These are phyloP conservation scores for Leccinum broughii DNA, from an alignment of 768 basidiomycete species.

Conservation along the genomic window DNA sequence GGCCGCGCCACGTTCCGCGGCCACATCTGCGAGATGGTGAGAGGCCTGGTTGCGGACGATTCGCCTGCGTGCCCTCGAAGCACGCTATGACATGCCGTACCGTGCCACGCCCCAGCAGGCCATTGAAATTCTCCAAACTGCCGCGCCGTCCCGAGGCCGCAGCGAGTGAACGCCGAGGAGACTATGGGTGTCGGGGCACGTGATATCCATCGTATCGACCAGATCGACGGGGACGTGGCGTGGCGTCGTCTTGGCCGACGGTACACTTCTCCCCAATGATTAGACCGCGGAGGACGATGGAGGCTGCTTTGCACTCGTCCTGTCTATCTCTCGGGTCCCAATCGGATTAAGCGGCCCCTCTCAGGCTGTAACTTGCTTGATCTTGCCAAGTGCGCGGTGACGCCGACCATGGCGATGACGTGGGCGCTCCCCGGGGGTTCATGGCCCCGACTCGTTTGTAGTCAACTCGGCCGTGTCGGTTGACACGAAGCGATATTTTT, in stretches of 20 bases:
- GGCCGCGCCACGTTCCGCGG: background rate
- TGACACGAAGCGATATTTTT: background rate
- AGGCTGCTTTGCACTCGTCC: background rate
- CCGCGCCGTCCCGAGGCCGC: background rate
- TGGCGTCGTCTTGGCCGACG: background rate
- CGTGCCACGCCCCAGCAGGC: background rate
- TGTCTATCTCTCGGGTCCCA: background rate
- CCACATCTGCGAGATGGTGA: background rate
- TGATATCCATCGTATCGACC: background rate
- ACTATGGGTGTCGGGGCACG: background rate
- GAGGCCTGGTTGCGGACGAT: background rate
- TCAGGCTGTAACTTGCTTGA: no score
- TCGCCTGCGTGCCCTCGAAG: background rate
- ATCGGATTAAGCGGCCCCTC: background rate
- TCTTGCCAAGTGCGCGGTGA: background rate
- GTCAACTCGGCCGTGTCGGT: background rate
- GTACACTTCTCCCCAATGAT: background rate
- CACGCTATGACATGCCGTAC: background rate
- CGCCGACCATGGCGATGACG: background rate
- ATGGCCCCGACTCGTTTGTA: background rate
- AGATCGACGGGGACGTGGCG: background rate
- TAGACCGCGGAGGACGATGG: background rate
- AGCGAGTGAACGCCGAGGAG: background rate
- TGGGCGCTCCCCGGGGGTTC: background rate
- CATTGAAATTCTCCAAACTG: background rate